Conservation (phyloP, 169 alveolate species). For the Babesia bigemina region DNA sequence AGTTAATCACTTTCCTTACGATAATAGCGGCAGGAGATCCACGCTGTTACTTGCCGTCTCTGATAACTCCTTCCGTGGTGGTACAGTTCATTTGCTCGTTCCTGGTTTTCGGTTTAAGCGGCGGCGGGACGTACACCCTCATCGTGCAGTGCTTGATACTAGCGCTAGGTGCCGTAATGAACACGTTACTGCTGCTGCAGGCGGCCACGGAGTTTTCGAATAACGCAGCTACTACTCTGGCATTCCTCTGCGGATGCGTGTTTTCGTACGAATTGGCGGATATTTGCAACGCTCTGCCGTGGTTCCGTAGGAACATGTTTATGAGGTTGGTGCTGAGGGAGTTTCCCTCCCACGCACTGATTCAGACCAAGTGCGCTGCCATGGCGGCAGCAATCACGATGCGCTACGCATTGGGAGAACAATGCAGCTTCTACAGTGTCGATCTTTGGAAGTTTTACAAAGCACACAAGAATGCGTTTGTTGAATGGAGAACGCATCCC, state of each 20-base stretch:
- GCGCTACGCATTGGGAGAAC: conserved; percentile 2
- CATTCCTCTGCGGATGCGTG: neutral
- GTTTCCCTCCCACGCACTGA: neutral
- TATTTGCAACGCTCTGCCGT: neutral
- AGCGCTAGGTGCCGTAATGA: neutral
- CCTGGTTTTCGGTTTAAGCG: neutral
- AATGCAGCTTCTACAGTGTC: neutral
- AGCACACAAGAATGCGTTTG: neutral
- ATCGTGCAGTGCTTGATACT: neutral
- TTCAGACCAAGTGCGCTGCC: neutral
- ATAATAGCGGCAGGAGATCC: neutral
- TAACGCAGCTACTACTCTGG: conserved; percentile 2
- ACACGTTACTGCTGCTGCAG: neutral
- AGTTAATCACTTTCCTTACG: neutral
- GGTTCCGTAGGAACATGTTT: neutral
- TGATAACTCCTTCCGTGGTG: neutral
- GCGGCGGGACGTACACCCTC: no score
- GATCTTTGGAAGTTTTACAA: neutral
- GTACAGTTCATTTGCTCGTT: neutral
- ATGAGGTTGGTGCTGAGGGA: neutral
- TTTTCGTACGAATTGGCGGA: neutral
- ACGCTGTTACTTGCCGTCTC: neutral
- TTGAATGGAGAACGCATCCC: no score
- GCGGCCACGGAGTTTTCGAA: neutral
- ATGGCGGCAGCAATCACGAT: neutral